Evolutionary conservation across 805 yeast genomes (phyloP), one percentile per base, ranked within the genome.

Genomic region (Lipomyces yamadae): DNA sequence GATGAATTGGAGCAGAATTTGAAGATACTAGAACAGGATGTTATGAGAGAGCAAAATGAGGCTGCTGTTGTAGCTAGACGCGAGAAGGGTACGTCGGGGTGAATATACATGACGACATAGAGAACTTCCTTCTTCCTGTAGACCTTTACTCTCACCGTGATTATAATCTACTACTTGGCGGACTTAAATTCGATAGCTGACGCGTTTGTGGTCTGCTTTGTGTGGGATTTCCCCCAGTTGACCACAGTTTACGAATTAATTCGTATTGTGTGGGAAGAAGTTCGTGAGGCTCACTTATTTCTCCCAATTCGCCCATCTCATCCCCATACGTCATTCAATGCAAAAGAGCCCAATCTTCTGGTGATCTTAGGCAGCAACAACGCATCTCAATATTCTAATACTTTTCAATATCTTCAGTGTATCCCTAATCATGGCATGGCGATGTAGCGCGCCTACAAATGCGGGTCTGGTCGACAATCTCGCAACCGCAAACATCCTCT

Each of bases 1-100:
- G 77, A 76, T 60, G 68, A 65, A 34, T 58, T 74, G 13, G 78
- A 75, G 61, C 69, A 69, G 48, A 61, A 64, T 39, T 60, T 75
- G 33, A 68, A 60, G 50, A 39, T 2, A 24, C 56, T 75, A 13
- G 77, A 76, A 33, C 48, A 13, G 7, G 66, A 70, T 39, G 61
- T 75, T 6, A 65, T 71, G 55, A 56, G 50, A 13, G 64, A 65
- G 45, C 68, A 67, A 53, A 65, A 65, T 42, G 60, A 62, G 48
- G 68, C 70, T 42, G 48, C 48, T 42, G n/a, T 5, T n/a, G n/a
- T 42, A 5, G 48, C 48, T 15, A 42, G 48, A 42, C 24, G 48
- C 24, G 48, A 42, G 48, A 42, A 42, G 48, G 48, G 48, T n/a
- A 24, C 24, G 7, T n/a, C 18, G 15, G 24, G 5, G 48, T 42